Conservation (phyloP, 73 alveolate species). For the Paramecium tetraurelia region DNA sequence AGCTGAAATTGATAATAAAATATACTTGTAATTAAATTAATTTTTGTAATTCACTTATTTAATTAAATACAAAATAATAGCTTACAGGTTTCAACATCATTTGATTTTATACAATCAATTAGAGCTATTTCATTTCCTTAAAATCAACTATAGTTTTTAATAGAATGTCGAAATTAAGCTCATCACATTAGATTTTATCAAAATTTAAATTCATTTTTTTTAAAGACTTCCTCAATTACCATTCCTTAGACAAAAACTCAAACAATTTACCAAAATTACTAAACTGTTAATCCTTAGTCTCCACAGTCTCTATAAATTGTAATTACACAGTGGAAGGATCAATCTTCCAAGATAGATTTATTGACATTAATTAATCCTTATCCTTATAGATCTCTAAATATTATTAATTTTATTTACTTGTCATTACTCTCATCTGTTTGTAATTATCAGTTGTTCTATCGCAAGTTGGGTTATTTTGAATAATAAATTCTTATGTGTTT, state of each 20-base stretch:
- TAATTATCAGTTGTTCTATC: neutral
- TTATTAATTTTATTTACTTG: neutral
- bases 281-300: neutral
- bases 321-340: neutral
- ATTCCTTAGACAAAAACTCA: slow-evolving; percentile 32
- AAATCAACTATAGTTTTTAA: neutral
- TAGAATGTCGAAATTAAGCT: neutral
- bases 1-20: neutral
- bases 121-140: neutral
- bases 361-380: neutral
- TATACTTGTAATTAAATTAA: neutral
- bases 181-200: neutral
- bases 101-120: neutral
- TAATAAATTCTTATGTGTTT: neutral
- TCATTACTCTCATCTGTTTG: neutral
- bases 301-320: neutral
- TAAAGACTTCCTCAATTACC: slow-evolving; percentile 3
- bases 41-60: neutral
- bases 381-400: neutral
- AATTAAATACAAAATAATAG: neutral
- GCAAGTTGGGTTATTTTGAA: neutral
- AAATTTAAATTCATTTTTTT: neutral
- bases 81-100: neutral
- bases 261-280: slow-evolving; percentile 5
- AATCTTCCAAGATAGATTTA: neutral